A percentile compares a stretch with the other conserved stretches of the same genome.
Conservation (phyloP, 805 yeast genomes). For the Wickerhamomyces alni region DNA sequence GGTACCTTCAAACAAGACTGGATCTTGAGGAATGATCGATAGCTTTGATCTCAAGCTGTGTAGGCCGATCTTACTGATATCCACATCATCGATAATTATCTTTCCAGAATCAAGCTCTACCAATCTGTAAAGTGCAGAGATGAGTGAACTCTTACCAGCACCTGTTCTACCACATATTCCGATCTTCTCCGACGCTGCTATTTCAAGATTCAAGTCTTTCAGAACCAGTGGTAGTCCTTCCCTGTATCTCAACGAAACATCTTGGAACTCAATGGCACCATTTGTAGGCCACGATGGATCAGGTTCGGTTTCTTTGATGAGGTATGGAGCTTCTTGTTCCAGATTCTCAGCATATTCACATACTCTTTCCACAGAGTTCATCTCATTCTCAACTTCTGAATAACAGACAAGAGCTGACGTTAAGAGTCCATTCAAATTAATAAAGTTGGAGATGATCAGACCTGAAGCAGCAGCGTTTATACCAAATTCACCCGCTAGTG, state of each 20-base stretch:
- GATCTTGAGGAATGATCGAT: conserved; percentile 79
- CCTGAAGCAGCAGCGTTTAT: conserved; percentile 61
- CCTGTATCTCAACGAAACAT: conserved; percentile 46
- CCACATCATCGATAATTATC: conserved; percentile 59
- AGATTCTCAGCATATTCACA: conserved; percentile 57
- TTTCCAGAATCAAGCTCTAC: conserved; percentile 54
- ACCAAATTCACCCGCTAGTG: conserved; percentile 50
- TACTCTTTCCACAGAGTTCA: conserved; percentile 70
- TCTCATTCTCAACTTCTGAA: conserved; percentile 56
- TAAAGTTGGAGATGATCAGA: conserved; percentile 54
- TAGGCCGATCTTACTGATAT: conserved; percentile 56
- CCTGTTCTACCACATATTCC: conserved; percentile 66
- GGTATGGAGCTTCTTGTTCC: conserved; percentile 61
- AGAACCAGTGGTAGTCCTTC: conserved; percentile 46
- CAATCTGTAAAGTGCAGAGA: conserved; percentile 55
- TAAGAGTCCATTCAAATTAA: conserved; percentile 46
- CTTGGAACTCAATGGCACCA: conserved; percentile 42
- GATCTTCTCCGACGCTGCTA: conserved; percentile 43
- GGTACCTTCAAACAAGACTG: conserved; percentile 69
- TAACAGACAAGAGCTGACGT: conserved; percentile 51
- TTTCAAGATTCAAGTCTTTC: conserved; percentile 29
- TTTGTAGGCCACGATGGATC: conserved; percentile 31
- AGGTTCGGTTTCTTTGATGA: conserved; percentile 29
- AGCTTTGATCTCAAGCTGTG: conserved; percentile 55
- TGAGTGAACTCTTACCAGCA: conserved; percentile 59